Evolutionary conservation across 1,284 basidiomycete genomes (phyloP).

Genomic region (Ustilago sp.): DNA sequence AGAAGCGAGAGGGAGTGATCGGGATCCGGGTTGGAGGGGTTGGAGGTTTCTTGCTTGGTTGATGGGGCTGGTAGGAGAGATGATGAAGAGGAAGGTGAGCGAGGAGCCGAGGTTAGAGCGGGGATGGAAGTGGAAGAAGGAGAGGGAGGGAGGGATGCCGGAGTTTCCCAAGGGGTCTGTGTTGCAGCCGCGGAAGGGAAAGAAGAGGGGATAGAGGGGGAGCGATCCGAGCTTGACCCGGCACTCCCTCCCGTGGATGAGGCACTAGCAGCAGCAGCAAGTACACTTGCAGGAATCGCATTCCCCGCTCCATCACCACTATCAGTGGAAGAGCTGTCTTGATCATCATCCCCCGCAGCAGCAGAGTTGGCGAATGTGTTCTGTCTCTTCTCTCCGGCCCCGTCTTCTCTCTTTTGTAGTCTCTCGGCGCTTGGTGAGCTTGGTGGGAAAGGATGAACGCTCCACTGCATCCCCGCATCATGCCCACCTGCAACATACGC

Average conservation of each 20-base stretch:
- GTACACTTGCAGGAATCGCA: conserved; percentile 20
- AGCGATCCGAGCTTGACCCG: conserved; percentile 10
- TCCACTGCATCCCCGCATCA: conserved; percentile 15
- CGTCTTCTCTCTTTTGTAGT: not conserved
- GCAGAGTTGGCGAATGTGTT: not conserved
- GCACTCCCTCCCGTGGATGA: not conserved
- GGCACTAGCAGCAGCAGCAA: conserved; percentile 13
- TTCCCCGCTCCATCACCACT: conserved; percentile 11
- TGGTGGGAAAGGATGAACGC: conserved; percentile 32
- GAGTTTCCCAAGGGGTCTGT: no score
- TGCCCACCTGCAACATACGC: not conserved
- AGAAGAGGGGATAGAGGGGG: conserved; percentile 1
- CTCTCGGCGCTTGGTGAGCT: conserved; percentile 7
- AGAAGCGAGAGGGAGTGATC: not conserved
- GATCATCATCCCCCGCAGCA: not conserved
- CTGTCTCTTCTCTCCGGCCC: conserved; percentile 21
- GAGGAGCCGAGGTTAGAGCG: not conserved
- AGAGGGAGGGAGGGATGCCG: not conserved
- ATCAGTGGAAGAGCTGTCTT: not conserved
- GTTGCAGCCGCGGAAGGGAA: not conserved
- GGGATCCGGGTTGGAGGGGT: not conserved
- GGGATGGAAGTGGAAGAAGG: not conserved
- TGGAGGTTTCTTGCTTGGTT: not conserved
- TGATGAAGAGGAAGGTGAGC: conserved; percentile 1
- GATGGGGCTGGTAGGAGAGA: not conserved